Percentiles rank a stretch among this genome's conserved stretches.
phyloP scores from a whole-genome alignment of 108 stramenopile species.

The Skeletonema grethae region DNA sequence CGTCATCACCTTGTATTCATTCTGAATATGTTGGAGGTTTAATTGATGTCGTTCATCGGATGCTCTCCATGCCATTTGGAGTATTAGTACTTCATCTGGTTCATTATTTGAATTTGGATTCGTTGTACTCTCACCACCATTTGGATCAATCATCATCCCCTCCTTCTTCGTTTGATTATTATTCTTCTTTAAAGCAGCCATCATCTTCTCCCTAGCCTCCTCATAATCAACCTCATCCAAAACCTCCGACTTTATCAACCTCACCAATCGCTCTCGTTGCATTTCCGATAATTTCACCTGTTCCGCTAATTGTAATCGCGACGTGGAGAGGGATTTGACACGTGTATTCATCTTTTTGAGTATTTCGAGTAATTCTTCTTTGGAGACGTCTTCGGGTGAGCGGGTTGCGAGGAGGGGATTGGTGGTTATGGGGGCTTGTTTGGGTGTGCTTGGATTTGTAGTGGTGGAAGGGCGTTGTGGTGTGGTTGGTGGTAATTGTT shows the following conservation, averaged over 20 bases:
- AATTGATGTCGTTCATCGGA: conserved; percentile 65
- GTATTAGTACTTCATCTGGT: conserved; percentile 48
- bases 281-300: conserved; percentile 59
- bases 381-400: conserved; percentile 49
- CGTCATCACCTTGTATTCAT: conserved; percentile 56
- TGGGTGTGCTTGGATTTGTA: conserved; percentile 1
- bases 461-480: conserved; percentile 5
- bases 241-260: conserved; percentile 63
- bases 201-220: conserved; percentile 26
- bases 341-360: conserved; percentile 84
- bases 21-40: conserved; percentile 60
- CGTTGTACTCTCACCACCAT: too few relatives aligned
- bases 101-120: background rate
- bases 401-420: conserved; percentile 37
- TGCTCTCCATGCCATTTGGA: conserved; percentile 64
- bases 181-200: conserved; percentile 5
- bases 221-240: conserved; percentile 50
- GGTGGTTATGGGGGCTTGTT: conserved; percentile 11
- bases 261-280: conserved; percentile 56
- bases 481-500: conserved; percentile 1
- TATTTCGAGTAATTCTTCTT: conserved; percentile 79
- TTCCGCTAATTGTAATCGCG: conserved; percentile 61
- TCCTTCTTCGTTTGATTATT: background rate
- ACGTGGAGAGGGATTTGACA: conserved; percentile 66
- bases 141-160: background rate